A percentile compares a stretch with the other conserved stretches of the same genome.
Evolutionary conservation across 2,329 filamentous ascomycete species (phyloP).

Genomic region (Rhynchosporium secalis): DNA sequence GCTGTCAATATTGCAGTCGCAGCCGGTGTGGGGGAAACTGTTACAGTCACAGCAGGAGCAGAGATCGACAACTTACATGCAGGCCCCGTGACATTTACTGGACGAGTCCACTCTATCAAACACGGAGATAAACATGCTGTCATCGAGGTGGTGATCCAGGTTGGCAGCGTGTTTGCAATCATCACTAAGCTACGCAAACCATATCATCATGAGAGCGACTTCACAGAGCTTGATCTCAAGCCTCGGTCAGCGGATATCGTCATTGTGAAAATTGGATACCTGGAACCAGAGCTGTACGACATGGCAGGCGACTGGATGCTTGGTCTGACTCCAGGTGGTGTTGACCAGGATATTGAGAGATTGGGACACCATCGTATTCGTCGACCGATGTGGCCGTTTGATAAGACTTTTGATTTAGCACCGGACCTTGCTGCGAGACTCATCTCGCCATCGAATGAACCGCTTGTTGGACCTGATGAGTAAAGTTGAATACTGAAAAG

Average conservation of each 20-base stretch:
- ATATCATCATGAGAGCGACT: constrained; percentile 54
- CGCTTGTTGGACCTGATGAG: constrained; percentile 11
- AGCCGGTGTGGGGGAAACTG: constrained; percentile 48
- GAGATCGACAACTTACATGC: constrained; percentile 51
- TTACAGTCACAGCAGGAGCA: constrained; percentile 53
- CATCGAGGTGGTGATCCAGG: constrained; percentile 50
- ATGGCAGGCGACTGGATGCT: constrained; percentile 58
- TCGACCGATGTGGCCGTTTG: constrained; percentile 52
- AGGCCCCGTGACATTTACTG: constrained; percentile 52
- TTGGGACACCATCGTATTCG: constrained; percentile 50
- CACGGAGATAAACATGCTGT: constrained; percentile 50
- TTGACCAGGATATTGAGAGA: constrained; percentile 52
- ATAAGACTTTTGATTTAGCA: constrained; percentile 39
- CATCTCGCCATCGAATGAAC: constrained; percentile 15
- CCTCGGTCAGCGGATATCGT: constrained; percentile 51
- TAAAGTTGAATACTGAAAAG: neutral
- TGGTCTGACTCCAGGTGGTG: constrained; percentile 53
- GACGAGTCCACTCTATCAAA: constrained; percentile 51
- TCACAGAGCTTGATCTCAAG: constrained; percentile 48
- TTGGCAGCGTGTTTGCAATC: constrained; percentile 53
- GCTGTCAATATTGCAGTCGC: constrained; percentile 46
- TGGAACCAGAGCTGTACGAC: constrained; percentile 54
- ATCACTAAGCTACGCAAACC: constrained; percentile 54
- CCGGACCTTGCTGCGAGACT: constrained; percentile 42
- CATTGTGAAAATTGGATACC: constrained; percentile 57